Conservation (phyloP, 2,329 filamentous ascomycete genomes). For the Ophiostoma angusticollis region DNA sequence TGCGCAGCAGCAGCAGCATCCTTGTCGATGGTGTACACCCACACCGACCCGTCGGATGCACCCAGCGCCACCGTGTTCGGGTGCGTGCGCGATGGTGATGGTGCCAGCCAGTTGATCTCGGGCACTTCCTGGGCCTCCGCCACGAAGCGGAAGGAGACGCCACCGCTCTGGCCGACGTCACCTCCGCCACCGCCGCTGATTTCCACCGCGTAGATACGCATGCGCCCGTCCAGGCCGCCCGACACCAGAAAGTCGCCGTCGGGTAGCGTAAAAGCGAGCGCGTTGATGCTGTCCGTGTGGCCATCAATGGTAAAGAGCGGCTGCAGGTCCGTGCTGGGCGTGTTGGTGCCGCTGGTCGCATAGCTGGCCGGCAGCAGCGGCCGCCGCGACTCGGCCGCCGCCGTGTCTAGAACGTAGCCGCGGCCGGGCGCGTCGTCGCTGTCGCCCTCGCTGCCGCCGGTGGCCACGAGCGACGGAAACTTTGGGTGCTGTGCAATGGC, state of each 20-base stretch:
- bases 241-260: constrained; percentile 75
- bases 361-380: constrained; percentile 34
- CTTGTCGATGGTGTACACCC: constrained; percentile 78
- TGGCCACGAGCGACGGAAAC: constrained; percentile 65
- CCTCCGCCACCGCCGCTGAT: too few relatives aligned
- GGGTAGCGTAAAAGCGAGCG: constrained; percentile 72
- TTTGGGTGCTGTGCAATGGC: constrained; percentile 86
- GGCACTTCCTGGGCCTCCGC: constrained; percentile 79
- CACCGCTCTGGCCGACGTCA: constrained; percentile 20
- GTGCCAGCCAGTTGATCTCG: constrained; percentile 80
- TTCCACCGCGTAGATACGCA: constrained; percentile 56
- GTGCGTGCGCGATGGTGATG: constrained; percentile 59
- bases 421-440: constrained; percentile 54
- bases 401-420: constrained; percentile 73
- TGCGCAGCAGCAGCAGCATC: too few relatives aligned
- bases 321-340: constrained; percentile 42
- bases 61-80: constrained; percentile 79
- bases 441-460: constrained; percentile 59
- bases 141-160: constrained; percentile 42
- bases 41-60: constrained; percentile 81
- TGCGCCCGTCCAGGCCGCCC: constrained; percentile 72
- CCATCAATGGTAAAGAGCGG: constrained; percentile 68
- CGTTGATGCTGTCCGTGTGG: constrained; percentile 83
- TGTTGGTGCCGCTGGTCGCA: too few relatives aligned
- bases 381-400: constrained; percentile 48